Evolutionary conservation across 352 stramenopile genomes (phyloP), one percentile per base, ranked within the genome.

Genomic region (Phytophthora lateralis): DNA sequence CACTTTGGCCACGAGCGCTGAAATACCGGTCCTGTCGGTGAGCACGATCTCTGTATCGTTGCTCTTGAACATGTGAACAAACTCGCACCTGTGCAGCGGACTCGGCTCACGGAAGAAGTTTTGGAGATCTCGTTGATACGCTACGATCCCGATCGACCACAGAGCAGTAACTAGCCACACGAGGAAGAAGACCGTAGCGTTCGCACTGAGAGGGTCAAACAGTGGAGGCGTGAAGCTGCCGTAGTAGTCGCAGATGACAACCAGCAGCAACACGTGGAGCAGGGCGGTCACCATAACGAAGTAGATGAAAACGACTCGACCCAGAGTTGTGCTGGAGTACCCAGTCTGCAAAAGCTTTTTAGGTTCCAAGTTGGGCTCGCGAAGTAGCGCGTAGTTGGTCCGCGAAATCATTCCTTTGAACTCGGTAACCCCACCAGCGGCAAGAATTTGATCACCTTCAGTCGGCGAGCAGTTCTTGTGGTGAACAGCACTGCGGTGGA

Each of bases 171-270:
- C 51, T 1, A 76, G n/a, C 70, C 73, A 82, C 10, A 72, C 34
- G 11, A 82, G 21, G 44, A 79, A 71, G 30, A 79, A 82, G 6
- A 68, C 58, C 4, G 60, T 60, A 3, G 69, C 65, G 49, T 50
- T 75, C 7, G 38, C 46, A 52, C 63, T 68, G 17, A 58, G 21
- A 11, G 56, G 34, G 24, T 70, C 68, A 34, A 79, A 76, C 2
- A 76, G 50, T 24, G 8, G 57, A 6, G 67, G 67, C 0, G 45
- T 54, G 34, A 75, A 79, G 26, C 61, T 64, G 9, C 49, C 59
- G 38, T 79, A 76, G 56, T 74, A 76, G 56, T 79, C 71, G 44
- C 55, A 66, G 17, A 79, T 74, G 24, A 79, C 14, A 21, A 76
- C 41, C 11, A 79, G 18, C n/a, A 79, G 14, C 9, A 76, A 35